Conservation (phyloP, 108 stramenopile genomes). For the Nitzschia putrida region DNA sequence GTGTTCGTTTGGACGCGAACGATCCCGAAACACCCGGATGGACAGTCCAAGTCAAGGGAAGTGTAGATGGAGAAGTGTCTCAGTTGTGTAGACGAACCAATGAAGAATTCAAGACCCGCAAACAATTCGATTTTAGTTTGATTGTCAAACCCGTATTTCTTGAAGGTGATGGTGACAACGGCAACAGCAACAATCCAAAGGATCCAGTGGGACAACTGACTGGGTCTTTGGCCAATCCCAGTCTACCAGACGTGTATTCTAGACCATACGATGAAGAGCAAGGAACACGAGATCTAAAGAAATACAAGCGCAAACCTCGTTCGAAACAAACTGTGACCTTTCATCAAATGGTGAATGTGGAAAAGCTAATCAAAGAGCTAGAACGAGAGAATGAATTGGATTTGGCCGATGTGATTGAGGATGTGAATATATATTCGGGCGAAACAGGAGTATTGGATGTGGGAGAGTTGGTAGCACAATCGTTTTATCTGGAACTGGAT, state of each 20-base stretch:
- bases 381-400: constrained; percentile 31
- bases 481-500: constrained; percentile 79
- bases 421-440: constrained; percentile 72
- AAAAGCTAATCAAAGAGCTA: constrained; percentile 6
- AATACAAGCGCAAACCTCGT: background rate
- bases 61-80: constrained; percentile 59
- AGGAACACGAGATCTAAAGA: background rate
- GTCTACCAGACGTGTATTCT: too few relatives aligned
- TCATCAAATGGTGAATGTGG: constrained; percentile 17
- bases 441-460: constrained; percentile 69
- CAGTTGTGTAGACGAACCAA: constrained; percentile 84
- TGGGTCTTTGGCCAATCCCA: too few relatives aligned
- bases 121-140: constrained; percentile 63
- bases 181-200: too few relatives aligned
- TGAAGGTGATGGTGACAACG: too few relatives aligned
- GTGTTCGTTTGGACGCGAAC: constrained; percentile 43
- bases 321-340: constrained; percentile 2
- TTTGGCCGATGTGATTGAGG: constrained; percentile 65
- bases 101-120: constrained; percentile 74
- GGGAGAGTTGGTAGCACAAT: constrained; percentile 83
- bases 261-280: too few relatives aligned
- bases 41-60: constrained; percentile 60
- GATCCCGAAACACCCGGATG: constrained; percentile 7
- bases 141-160: constrained; percentile 63
- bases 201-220: too few relatives aligned